These are phyloP conservation scores for Podila verticillata DNA, from an alignment of 192 early-diverging fungal genomes.

Conservation along the genomic window DNA sequence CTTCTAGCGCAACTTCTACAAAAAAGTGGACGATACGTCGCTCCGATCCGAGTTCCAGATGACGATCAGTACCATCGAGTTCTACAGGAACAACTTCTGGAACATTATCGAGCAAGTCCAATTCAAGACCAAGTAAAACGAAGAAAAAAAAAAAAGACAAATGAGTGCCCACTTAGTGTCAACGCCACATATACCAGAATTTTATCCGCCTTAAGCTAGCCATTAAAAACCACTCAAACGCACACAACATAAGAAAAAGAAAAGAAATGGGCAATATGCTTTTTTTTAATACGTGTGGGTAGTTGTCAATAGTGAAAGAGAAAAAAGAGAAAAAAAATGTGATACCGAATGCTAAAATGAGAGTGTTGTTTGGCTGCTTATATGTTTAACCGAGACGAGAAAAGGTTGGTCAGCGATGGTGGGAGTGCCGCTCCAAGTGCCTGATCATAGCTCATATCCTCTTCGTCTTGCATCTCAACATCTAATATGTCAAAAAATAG, in stretches of 20 bases:
- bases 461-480: constrained; percentile 28
- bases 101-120: constrained; percentile 46
- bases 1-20: constrained; percentile 37
- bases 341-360: not conserved
- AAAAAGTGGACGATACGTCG: constrained; percentile 27
- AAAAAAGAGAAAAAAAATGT: constrained; percentile 5
- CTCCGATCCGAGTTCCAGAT: constrained; percentile 50
- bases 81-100: constrained; percentile 32
- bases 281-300: not conserved
- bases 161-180: too few species aligned
- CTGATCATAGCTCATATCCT: not conserved
- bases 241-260: too few species aligned
- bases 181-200: too few species aligned
- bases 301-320: not conserved
- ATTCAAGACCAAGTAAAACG: constrained; percentile 26
- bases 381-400: constrained; percentile 40
- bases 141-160: too few species aligned
- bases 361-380: not conserved
- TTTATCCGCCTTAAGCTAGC: too few species aligned
- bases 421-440: constrained; percentile 17
- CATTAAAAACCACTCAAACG: too few species aligned
- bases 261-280: not conserved
- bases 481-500: constrained; percentile 5
- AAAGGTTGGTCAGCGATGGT: constrained; percentile 27
- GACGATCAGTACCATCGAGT: constrained; percentile 36